Conservation (phyloP, 2,329 filamentous ascomycete genomes). For the Nothomitra cinnamomea region DNA sequence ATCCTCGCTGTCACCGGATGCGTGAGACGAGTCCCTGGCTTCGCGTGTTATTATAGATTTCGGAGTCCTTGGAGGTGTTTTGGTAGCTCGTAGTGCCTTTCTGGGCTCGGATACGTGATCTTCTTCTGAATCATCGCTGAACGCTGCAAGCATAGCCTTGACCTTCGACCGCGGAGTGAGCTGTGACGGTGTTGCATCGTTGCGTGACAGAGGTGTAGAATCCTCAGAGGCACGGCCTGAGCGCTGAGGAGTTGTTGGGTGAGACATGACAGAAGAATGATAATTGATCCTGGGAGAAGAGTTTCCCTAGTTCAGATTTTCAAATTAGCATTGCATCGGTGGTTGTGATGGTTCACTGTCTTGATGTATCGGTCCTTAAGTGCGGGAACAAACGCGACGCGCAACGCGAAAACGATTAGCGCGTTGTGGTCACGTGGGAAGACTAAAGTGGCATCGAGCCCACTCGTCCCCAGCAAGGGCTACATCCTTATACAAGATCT, state of each 20-base stretch:
- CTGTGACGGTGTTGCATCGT: not conserved
- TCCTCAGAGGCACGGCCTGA: not conserved
- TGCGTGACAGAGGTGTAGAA: not conserved
- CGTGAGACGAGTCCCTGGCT: not conserved
- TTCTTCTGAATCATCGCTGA: constrained; percentile 23
- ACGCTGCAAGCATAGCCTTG: constrained; percentile 30
- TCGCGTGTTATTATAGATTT: constrained; percentile 39
- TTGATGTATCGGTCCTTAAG: no score
- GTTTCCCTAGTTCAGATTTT: not conserved
- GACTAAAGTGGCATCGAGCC: not conserved
- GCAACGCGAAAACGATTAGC: not conserved
- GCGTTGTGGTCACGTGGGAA: not conserved
- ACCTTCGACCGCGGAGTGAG: constrained; percentile 30
- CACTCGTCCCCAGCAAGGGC: not conserved
- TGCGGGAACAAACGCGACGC: not conserved
- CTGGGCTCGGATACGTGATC: constrained; percentile 38
- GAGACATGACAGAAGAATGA: not conserved
- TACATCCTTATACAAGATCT: no score
- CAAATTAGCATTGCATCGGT: not conserved
- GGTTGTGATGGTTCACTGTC: no score
- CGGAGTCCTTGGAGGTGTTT: constrained; percentile 32
- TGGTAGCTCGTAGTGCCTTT: constrained; percentile 27
- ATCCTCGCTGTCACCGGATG: constrained; percentile 19
- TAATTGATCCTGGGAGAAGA: not conserved
- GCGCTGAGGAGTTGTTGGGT: constrained; percentile 4